Conservation (phyloP, 2,329 filamentous ascomycete genomes). For the Graphilbum ipis-grandicollis region DNA sequence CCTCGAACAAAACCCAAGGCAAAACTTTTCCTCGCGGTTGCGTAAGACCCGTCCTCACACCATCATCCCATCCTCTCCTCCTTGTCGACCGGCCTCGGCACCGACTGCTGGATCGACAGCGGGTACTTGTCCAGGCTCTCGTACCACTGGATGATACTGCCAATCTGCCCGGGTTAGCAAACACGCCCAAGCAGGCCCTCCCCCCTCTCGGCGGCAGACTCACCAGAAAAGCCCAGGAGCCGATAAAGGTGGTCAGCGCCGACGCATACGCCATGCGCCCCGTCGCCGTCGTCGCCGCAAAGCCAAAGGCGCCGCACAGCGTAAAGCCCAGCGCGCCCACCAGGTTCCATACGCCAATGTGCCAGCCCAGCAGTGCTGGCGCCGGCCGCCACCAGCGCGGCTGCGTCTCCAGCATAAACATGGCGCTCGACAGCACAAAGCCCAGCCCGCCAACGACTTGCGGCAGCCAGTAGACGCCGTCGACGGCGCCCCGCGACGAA, state of each 20-base stretch:
- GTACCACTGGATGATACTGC: conserved; percentile 16
- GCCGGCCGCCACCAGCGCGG: conserved; percentile 44
- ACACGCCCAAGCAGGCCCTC: background rate
- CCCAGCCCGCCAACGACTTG: conserved; percentile 44
- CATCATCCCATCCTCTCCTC: background rate
- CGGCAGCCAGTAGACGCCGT: conserved; percentile 43
- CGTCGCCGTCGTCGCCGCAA: conserved; percentile 19
- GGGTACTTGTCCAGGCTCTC: conserved; percentile 17
- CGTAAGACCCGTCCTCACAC: too few relatives aligned
- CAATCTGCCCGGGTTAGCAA: conserved; percentile 10
- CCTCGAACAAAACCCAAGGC: too few relatives aligned
- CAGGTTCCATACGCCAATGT: conserved; percentile 49
- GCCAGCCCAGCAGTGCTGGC: conserved; percentile 41
- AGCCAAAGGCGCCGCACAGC: conserved; percentile 38
- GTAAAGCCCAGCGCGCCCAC: conserved; percentile 47
- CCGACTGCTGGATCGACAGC: conserved; percentile 7
- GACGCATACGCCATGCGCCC: conserved; percentile 26
- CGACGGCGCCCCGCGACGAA: conserved; percentile 21
- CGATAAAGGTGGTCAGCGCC: conserved; percentile 30
- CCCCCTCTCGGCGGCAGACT: too few relatives aligned
- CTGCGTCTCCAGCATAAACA: conserved; percentile 54
- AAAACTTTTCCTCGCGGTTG: too few relatives aligned
- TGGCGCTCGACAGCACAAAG: conserved; percentile 37
- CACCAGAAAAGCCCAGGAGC: conserved; percentile 30
- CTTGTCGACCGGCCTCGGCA: background rate